phyloP scores from a whole-genome alignment of 1,139 yeast genomes.

The Protomyces lactucae-debilis region DNA sequence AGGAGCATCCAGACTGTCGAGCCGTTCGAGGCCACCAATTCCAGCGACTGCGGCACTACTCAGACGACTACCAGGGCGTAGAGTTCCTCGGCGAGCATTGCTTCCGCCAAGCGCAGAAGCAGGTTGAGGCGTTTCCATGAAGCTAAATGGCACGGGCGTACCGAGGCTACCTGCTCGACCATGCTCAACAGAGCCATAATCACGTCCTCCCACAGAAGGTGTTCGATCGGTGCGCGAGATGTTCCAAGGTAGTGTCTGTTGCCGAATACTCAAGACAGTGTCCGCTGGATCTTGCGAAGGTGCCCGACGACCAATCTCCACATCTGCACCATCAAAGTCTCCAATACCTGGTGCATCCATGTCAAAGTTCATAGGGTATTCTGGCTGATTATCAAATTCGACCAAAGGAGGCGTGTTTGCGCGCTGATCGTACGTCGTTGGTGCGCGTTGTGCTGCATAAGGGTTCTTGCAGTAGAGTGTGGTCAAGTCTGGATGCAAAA shows the following conservation, averaged over 20 bases:
- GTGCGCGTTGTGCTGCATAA: neutral
- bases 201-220: neutral
- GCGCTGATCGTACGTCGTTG: too few species aligned
- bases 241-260: conserved; percentile 16
- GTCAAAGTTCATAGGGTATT: neutral
- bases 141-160: conserved; percentile 15
- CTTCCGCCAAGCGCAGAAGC: neutral
- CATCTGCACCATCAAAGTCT: neutral
- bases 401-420: neutral
- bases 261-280: neutral
- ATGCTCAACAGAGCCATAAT: neutral
- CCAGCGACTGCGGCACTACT: conserved; percentile 1
- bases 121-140: conserved; percentile 5
- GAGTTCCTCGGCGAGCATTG: neutral
- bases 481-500: neutral
- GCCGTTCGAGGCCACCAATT: conserved; percentile 1
- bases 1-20: conserved; percentile 13
- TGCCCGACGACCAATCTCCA: conserved; percentile 16
- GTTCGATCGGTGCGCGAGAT: conserved; percentile 8
- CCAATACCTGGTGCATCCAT: neutral
- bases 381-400: neutral
- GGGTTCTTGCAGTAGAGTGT: conserved; percentile 1
- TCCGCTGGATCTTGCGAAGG: neutral
- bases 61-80: conserved; percentile 9
- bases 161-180: neutral